Base-by-base conservation (phyloP, 2,329 filamentous ascomycete genomes). In the Hypoxylon sp. region DNA sequence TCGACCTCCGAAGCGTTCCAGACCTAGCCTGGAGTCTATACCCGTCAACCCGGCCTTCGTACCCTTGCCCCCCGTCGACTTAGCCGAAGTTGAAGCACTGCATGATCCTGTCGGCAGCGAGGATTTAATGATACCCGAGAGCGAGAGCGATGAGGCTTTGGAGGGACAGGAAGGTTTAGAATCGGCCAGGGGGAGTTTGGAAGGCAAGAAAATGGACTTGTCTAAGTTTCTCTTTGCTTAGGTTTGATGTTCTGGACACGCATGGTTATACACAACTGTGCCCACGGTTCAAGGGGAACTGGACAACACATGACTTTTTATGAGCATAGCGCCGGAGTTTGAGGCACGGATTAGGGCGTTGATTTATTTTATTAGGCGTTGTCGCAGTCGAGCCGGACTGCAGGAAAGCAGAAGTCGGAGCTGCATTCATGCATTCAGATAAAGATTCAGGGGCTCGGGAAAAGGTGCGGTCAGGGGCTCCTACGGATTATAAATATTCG, bases 61-160 rank as follows among this genome's bases (percentile, higher is more conserved):
- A 5, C 84, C 85, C 0, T 75, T 87, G 7, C 85, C 85, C 1
- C 83, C 80, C 59, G 84, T 85, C 2, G 83, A 87, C 65, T 63
- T 85, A 24, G 77, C 77, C 6, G 85, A 87, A 68, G 78, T 87
- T 3, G 82, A 82, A 68, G 81, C 83, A 1, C 72, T 87, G 43
- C 84, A 86, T 68, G 72, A 70, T 54, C 62, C 77, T 10, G 65
- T 76, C 5, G 85, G 86, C 13, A 88, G 85, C 69, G 86, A 88
- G 71, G 86, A 88, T 59, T 79, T 85, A 56, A 81, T 88, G 64
- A 74, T 84, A 13, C 81, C 82, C 24, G 84, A 84, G 71, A 85
- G 84, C 63, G 79, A 81, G 32, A 67, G 72, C 20, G 71, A 76
- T 8, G 74, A 75, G 15, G 61, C 37, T 24, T 56, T 49, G 17